These are phyloP conservation scores for Entomophthora muscae DNA, from an alignment of 371 early-diverging fungal species.

Conservation along the genomic window DNA sequence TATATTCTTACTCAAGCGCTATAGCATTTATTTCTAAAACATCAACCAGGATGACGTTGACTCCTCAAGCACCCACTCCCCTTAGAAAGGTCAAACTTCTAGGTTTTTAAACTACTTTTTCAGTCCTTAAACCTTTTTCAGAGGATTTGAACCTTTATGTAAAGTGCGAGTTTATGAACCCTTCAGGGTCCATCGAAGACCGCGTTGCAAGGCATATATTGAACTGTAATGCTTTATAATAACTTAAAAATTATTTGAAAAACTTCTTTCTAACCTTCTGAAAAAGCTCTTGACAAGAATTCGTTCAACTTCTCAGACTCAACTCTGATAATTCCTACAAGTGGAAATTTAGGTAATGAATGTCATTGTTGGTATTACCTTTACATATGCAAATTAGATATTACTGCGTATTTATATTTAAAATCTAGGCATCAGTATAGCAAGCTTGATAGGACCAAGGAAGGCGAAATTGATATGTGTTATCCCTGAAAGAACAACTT, in stretches of 20 bases:
- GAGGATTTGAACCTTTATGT: neutral
- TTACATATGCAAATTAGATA: too few relatives aligned
- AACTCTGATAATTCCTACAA: constrained; percentile 50
- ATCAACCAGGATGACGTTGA: too few relatives aligned
- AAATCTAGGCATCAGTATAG: neutral
- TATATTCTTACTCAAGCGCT: too few relatives aligned
- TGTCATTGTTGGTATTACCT: too few relatives aligned
- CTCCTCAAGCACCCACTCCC: too few relatives aligned
- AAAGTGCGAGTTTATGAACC: constrained; percentile 58
- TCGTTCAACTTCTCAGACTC: constrained; percentile 15
- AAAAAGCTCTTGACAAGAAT: constrained; percentile 12
- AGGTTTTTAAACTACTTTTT: too few relatives aligned
- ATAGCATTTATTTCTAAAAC: too few relatives aligned
- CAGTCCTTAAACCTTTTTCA: too few relatives aligned
- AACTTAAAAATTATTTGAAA: neutral
- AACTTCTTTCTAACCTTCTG: constrained; percentile 1
- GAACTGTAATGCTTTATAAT: constrained; percentile 13
- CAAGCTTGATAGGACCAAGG: constrained; percentile 18
- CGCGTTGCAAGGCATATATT: constrained; percentile 42
- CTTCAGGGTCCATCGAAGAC: constrained; percentile 55
- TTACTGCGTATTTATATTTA: too few relatives aligned
- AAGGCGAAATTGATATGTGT: constrained; percentile 35
- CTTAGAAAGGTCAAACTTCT: too few relatives aligned
- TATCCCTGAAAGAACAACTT: constrained; percentile 45
- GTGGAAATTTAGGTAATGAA: constrained; percentile 48